Percentiles rank a stretch among this genome's conserved stretches.
phyloP scores from a whole-genome alignment of 768 basidiomycete genomes.

The Pilatotrama ljubarskyi region DNA sequence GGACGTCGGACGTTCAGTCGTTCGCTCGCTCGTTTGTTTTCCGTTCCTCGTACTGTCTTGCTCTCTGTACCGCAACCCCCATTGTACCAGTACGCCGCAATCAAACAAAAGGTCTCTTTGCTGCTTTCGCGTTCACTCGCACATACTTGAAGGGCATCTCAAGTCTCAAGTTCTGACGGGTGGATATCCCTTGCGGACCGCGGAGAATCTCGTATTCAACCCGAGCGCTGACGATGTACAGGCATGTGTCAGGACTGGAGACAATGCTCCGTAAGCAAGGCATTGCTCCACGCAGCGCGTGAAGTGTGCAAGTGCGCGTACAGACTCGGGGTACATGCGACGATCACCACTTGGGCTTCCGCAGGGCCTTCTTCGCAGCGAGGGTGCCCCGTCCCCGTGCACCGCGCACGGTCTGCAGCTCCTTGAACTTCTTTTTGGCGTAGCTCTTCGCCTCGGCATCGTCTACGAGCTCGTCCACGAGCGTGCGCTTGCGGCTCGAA shows the following conservation, averaged over 20 bases:
- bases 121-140: background rate
- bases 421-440: conserved; percentile 89
- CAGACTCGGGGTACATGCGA: background rate
- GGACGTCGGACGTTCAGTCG: conserved; percentile 1
- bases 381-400: conserved; percentile 72
- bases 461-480: conserved; percentile 88
- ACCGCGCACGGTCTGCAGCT: conserved; percentile 66
- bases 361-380: conserved; percentile 59
- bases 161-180: too few relatives aligned
- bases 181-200: too few relatives aligned
- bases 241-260: background rate
- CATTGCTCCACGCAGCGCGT: background rate
- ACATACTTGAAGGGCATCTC: background rate
- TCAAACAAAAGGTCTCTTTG: conserved; percentile 6
- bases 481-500: conserved; percentile 71
- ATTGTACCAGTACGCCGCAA: conserved; percentile 15
- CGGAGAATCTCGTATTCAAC: too few relatives aligned
- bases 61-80: conserved; percentile 12
- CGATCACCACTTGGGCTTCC: conserved; percentile 66
- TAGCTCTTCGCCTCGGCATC: conserved; percentile 85
- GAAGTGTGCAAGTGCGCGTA: background rate
- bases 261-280: background rate
- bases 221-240: too few relatives aligned
- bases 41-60: background rate
- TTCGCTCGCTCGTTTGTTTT: background rate